These are phyloP conservation scores for Backusella liffmaniae DNA, from an alignment of 192 early-diverging fungal species.

Conservation along the genomic window DNA sequence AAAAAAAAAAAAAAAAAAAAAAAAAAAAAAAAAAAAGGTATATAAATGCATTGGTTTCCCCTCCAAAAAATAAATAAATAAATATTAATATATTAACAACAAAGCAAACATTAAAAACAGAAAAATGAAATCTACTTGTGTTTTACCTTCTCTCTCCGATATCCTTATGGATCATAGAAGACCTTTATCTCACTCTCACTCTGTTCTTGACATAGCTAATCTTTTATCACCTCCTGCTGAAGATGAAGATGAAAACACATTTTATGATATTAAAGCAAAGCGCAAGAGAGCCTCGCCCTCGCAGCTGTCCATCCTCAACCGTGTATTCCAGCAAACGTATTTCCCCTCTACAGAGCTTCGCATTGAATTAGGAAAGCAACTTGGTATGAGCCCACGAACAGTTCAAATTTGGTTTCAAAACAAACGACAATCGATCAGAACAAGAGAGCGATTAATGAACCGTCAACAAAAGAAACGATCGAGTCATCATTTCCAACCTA, in stretches of 20 bases:
- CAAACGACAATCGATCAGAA: constrained; percentile 58
- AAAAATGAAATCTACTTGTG: constrained; percentile 19
- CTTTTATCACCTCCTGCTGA: constrained; percentile 2
- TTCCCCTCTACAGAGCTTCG: constrained; percentile 77
- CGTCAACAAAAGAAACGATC: constrained; percentile 8
- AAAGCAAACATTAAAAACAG: background rate
- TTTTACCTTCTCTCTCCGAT: constrained; percentile 26
- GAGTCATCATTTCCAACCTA: background rate
- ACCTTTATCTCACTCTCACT: constrained; percentile 1
- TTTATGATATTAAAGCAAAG: constrained; percentile 27
- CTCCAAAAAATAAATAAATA: background rate
- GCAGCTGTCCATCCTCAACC: constrained; percentile 55
- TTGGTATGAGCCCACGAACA: constrained; percentile 79
- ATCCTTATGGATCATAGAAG: constrained; percentile 7
- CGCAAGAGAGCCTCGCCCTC: constrained; percentile 49
- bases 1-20: background rate
- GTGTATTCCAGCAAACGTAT: constrained; percentile 62
- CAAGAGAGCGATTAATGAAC: constrained; percentile 2
- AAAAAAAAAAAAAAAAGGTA: background rate
- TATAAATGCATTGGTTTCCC: constrained; percentile 1
- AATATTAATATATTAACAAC: constrained; percentile 1
- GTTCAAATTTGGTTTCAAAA: constrained; percentile 97
- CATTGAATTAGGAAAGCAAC: constrained; percentile 60
- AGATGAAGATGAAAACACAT: background rate
- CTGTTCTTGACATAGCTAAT: background rate